Evolutionary conservation across 768 basidiomycete species (phyloP).

Genomic region (Rhodotorula paludigena): DNA sequence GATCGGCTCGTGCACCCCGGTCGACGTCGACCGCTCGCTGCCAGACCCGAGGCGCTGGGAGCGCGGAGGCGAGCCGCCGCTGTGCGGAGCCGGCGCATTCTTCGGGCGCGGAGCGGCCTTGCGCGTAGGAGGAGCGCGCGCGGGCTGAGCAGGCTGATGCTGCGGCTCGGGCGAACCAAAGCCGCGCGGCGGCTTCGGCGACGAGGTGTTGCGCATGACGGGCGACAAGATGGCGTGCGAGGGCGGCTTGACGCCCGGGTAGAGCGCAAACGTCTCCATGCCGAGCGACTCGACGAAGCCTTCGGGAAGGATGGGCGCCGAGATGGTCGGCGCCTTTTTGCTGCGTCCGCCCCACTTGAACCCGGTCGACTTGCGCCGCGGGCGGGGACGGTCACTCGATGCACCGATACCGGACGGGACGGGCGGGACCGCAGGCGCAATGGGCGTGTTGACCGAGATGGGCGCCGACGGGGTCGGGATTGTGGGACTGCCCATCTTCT

Average conservation of each 20-base stretch:
- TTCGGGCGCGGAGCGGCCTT: neutral
- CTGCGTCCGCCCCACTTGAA: neutral
- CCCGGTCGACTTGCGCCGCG: neutral
- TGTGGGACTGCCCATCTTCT: neutral
- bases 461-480: slow-evolving; percentile 3
- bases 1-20: too few species aligned
- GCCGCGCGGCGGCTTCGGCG: neutral
- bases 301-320: slow-evolving; percentile 33
- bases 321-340: slow-evolving; percentile 25
- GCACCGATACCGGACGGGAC: neutral
- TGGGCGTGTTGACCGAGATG: neutral
- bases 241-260: slow-evolving; percentile 25
- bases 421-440: neutral
- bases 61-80: neutral
- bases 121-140: neutral
- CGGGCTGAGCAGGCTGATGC: neutral
- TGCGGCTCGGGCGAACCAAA: neutral
- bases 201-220: neutral
- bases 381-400: neutral
- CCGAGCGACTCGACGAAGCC: slow-evolving; percentile 39
- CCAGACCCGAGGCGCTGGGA: too few species aligned
- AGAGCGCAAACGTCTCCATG: slow-evolving; percentile 34
- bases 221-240: neutral
- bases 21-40: neutral
- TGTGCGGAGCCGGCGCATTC: neutral